Percentiles rank a stretch among this genome's conserved stretches.
These are phyloP conservation scores for Aspergillus saccharolyticus DNA, from an alignment of 495 filamentous ascomycete genomes.

Conservation along the genomic window DNA sequence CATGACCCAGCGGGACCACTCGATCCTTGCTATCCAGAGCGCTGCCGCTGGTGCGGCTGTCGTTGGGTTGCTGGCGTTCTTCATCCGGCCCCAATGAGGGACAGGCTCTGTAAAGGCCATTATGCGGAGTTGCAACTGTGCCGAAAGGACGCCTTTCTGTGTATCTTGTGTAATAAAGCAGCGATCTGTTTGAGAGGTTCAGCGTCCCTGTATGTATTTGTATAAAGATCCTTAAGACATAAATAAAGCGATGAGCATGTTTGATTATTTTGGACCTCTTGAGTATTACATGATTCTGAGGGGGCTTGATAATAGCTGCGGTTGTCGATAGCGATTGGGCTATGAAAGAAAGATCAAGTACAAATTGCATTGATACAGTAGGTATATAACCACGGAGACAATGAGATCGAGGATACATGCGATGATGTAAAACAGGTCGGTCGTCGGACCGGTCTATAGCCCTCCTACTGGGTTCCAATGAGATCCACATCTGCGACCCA, in stretches of 20 bases:
- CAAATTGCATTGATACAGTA: too few species aligned
- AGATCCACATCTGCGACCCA: too few species aligned
- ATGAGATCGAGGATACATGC: too few species aligned
- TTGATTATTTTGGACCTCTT: neutral
- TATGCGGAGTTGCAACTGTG: too few species aligned
- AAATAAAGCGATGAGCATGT: slow-evolving; percentile 13
- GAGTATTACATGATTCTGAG: too few species aligned
- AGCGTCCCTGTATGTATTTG: neutral
- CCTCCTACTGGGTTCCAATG: too few species aligned
- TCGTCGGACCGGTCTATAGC: too few species aligned
- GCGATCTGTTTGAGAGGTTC: neutral
- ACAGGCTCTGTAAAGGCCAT: neutral
- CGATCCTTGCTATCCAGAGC: slow-evolving; percentile 63
- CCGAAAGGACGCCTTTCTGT: neutral
- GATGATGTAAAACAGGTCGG: too few species aligned
- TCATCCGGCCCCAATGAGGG: slow-evolving; percentile 49
- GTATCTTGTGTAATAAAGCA: neutral
- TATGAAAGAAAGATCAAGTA: too few species aligned
- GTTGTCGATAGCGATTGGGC: too few species aligned
- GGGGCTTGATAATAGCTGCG: too few species aligned
- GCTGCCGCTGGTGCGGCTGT: slow-evolving; percentile 66
- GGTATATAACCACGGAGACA: too few species aligned
- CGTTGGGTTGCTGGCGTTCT: slow-evolving; percentile 52
- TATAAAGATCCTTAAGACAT: neutral
- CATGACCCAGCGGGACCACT: slow-evolving; percentile 69